Evolutionary conservation across 2,329 filamentous ascomycete species (phyloP).

Genomic region (Aureobasidium sp.): DNA sequence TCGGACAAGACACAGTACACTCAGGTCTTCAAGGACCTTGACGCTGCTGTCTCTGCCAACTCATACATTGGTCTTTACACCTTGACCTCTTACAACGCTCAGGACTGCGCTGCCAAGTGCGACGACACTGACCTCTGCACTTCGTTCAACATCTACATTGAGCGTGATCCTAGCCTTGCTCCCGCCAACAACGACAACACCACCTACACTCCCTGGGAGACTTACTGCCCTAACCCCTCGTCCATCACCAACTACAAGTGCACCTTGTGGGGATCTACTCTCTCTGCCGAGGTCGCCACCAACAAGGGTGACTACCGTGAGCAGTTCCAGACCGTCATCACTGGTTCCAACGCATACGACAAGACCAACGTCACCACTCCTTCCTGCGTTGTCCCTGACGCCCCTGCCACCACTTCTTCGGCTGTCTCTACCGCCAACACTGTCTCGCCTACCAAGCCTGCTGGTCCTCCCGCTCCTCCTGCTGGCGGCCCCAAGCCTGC

Average conservation of each 20-base stretch:
- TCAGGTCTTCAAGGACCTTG: conserved; percentile 28
- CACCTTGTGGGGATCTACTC: conserved; percentile 32
- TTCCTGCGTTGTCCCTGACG: not conserved
- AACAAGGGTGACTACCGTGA: conserved; percentile 24
- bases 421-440: not conserved
- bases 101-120: conserved; percentile 27
- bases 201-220: conserved; percentile 21
- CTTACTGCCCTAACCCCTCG: conserved; percentile 31
- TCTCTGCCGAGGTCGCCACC: conserved; percentile 25
- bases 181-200: conserved; percentile 25
- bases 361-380: conserved; percentile 23
- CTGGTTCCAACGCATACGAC: conserved; percentile 25
- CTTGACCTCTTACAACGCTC: conserved; percentile 26
- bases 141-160: conserved; percentile 31
- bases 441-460: not conserved
- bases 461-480: not conserved
- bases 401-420: not conserved
- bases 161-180: conserved; percentile 29
- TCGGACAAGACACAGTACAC: conserved; percentile 22
- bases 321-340: conserved; percentile 27
- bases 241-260: conserved; percentile 36
- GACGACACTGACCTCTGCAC: conserved; percentile 28
- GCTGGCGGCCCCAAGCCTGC: not conserved
- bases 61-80: conserved; percentile 29
- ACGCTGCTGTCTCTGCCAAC: conserved; percentile 25